Conservation (phyloP, 2,329 filamentous ascomycete genomes). For the Hypoxylon sp. region DNA sequence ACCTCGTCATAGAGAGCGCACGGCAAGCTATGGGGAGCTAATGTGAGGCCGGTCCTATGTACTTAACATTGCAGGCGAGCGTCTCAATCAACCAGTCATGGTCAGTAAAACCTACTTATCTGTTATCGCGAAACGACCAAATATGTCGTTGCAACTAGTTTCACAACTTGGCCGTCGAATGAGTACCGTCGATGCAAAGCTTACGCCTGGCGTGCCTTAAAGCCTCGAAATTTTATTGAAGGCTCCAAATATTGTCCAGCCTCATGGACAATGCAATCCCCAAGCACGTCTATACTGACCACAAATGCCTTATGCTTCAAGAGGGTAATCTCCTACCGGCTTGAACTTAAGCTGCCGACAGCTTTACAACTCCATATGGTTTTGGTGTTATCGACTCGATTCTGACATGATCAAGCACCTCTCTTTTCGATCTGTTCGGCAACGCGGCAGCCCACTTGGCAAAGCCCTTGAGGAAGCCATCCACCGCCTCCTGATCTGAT, state of each 20-base stretch:
- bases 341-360: slow-evolving; percentile 2
- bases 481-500: slow-evolving; percentile 28
- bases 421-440: slow-evolving; percentile 29
- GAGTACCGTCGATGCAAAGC: background rate
- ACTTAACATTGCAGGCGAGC: slow-evolving; percentile 14
- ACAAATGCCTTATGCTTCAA: slow-evolving; percentile 1
- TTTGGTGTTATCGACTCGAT: slow-evolving; percentile 24
- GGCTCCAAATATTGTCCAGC: background rate
- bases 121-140: slow-evolving; percentile 1
- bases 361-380: slow-evolving; percentile 24
- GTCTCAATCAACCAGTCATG: slow-evolving; percentile 5
- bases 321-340: background rate
- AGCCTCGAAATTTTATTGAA: background rate
- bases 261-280: background rate
- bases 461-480: slow-evolving; percentile 36
- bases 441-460: slow-evolving; percentile 31
- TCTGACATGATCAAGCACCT: slow-evolving; percentile 37
- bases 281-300: background rate
- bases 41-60: slow-evolving; percentile 13
- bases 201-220: background rate
- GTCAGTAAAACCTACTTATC: background rate
- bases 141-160: background rate
- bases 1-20: background rate
- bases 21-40: background rate
- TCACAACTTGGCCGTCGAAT: background rate